These are phyloP conservation scores for Aphanomyces astaci DNA, from an alignment of 352 stramenopile genomes.

Conservation along the genomic window DNA sequence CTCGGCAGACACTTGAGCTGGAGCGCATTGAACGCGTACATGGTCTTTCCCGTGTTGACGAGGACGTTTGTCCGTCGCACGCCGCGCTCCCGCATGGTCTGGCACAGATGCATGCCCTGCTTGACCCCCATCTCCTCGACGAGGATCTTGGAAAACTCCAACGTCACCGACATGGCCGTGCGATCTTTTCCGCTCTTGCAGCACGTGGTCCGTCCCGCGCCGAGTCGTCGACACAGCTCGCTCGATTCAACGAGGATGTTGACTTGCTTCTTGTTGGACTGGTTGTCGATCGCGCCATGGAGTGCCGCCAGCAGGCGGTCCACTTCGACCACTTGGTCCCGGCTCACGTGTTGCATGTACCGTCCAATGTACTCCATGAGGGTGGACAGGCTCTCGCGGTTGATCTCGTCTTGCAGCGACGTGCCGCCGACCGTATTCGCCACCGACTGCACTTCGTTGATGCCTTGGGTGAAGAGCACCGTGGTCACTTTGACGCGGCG, in stretches of 20 bases:
- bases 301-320: constrained; percentile 52
- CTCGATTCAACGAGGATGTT: constrained; percentile 83
- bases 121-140: constrained; percentile 84
- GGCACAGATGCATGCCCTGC: constrained; percentile 75
- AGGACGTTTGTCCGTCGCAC: constrained; percentile 79
- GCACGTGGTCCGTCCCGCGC: constrained; percentile 89
- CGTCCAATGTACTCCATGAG: constrained; percentile 66
- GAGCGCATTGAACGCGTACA: constrained; percentile 96
- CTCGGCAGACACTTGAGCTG: constrained; percentile 96
- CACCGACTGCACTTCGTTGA: constrained; percentile 92
- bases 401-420: constrained; percentile 80
- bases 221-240: constrained; percentile 84
- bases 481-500: constrained; percentile 54
- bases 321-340: constrained; percentile 39
- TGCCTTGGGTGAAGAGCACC: constrained; percentile 85
- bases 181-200: constrained; percentile 98
- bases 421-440: constrained; percentile 81
- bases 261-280: constrained; percentile 79
- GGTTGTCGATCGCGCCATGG: constrained; percentile 38
- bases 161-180: constrained; percentile 95
- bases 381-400: constrained; percentile 61
- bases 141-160: constrained; percentile 89
- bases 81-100: constrained; percentile 78
- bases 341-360: constrained; percentile 46
- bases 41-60: constrained; percentile 83